A percentile compares a stretch with the other conserved stretches of the same genome.
These are phyloP conservation scores for Scedosporium boydii DNA, from an alignment of 2,329 filamentous ascomycete genomes.

Conservation along the genomic window DNA sequence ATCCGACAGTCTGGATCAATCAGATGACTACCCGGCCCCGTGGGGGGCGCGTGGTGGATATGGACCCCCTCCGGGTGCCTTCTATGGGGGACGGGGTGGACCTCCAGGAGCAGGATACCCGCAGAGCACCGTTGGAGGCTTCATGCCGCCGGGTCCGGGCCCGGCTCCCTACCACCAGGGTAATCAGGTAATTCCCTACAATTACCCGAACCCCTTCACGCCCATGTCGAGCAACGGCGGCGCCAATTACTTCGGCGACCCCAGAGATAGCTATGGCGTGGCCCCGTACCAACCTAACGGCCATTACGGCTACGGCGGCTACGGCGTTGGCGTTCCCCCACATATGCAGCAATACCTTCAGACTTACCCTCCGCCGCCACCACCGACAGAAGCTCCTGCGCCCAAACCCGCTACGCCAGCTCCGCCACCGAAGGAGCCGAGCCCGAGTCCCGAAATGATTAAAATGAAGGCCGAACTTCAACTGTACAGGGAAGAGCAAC, in stretches of 20 bases:
- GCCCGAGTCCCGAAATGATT: conserved; percentile 42
- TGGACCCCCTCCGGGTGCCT: conserved; percentile 9
- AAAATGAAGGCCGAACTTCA: conserved; percentile 51
- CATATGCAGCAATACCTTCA: conserved; percentile 31
- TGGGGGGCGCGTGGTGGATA: conserved; percentile 18
- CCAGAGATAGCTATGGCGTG: conserved; percentile 8
- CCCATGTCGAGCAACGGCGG: conserved; percentile 6
- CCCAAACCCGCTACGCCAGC: conserved; percentile 22
- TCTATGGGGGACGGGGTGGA: conserved; percentile 23
- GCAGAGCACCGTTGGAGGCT: conserved; percentile 38
- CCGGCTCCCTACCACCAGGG: conserved; percentile 28
- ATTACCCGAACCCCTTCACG: conserved; percentile 7
- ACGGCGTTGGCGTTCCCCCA: conserved; percentile 18
- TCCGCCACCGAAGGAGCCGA: conserved; percentile 30
- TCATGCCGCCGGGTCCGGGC: conserved; percentile 22
- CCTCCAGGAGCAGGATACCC: conserved; percentile 24
- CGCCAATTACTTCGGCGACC: conserved; percentile 6
- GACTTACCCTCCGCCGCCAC: conserved; percentile 28
- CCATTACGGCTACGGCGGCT: conserved; percentile 2
- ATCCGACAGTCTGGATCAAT: conserved; percentile 54
- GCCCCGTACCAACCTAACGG: conserved; percentile 6
- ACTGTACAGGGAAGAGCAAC: conserved; percentile 35
- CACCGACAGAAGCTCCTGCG: conserved; percentile 27
- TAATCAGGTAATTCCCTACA: conserved; percentile 21
- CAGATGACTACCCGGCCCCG: conserved; percentile 49